Conservation (phyloP, 129 eudicot genomes). For the Centrapalus pauciflorus region DNA sequence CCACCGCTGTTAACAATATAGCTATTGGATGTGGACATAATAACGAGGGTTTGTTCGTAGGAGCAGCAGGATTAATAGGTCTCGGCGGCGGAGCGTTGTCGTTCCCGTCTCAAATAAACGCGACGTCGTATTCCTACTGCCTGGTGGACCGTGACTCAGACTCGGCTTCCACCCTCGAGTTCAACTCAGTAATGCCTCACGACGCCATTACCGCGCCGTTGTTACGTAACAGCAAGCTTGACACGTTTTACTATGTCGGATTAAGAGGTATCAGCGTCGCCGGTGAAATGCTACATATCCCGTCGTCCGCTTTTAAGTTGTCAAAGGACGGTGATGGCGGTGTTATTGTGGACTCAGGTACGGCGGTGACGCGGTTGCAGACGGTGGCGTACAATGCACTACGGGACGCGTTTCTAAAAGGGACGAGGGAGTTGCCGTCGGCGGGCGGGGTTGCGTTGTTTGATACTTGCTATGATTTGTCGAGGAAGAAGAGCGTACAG, state of each 20-base stretch:
- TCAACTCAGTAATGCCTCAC: slow-evolving; percentile 39
- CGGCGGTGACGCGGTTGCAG: slow-evolving; percentile 75
- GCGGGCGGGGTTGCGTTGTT: slow-evolving; percentile 65
- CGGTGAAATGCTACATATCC: slow-evolving; percentile 40
- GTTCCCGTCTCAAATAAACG: slow-evolving; percentile 73
- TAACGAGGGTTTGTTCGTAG: slow-evolving; percentile 81
- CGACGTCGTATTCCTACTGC: slow-evolving; percentile 72
- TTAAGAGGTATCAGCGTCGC: slow-evolving; percentile 61
- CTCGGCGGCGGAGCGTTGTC: slow-evolving; percentile 85
- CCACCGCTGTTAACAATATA: slow-evolving; percentile 36
- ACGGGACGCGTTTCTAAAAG: slow-evolving; percentile 61
- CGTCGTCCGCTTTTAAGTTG: slow-evolving; percentile 40
- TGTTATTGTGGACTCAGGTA: slow-evolving; percentile 81
- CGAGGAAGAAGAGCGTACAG: slow-evolving; percentile 54
- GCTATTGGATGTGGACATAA: slow-evolving; percentile 94
- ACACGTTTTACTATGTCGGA: slow-evolving; percentile 68
- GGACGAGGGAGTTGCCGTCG: slow-evolving; percentile 42
- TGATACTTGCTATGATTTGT: slow-evolving; percentile 78
- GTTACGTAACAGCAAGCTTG: slow-evolving; percentile 37
- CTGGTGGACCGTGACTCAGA: slow-evolving; percentile 83
- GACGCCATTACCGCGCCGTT: slow-evolving; percentile 65
- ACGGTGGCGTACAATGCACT: slow-evolving; percentile 51
- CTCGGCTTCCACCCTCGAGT: slow-evolving; percentile 67
- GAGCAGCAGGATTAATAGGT: slow-evolving; percentile 94
- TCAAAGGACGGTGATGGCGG: slow-evolving; percentile 60